Base-by-base conservation (phyloP, 108 stramenopile genomes). In the Parietichytrium sp. region DNA sequence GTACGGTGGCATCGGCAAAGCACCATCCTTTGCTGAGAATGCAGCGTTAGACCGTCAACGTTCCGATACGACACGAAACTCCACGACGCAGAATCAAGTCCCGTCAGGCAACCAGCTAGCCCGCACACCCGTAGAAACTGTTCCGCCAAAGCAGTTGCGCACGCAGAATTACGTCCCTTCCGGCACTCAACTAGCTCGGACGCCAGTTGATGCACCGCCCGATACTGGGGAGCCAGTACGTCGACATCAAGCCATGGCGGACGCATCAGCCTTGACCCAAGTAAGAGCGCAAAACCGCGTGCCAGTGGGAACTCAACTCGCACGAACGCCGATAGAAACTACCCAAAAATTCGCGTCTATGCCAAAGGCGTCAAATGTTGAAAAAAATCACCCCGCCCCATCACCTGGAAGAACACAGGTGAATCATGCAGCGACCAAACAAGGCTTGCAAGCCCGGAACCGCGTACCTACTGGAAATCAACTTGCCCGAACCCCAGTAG, bases 111-210 rank as follows among this genome's bases (percentile, higher is more conserved):
- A 45, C 0, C 61, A 72, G 42, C 61, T 72, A 6, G 61, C 61
- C 10, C 6, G 61, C 6, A 72, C 61, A 42, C 52, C 52, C 20
- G 52, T 53, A 15, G 27, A 53, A 15, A n/a, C 54, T 54, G 25
- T 26, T 54, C 12, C 54, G 20, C 25, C 26, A 27, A 26, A 54
- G 26, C 13, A 20, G 1, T 13, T 55, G 13, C 25, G 25, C 20
- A 26, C 20, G 23, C 33, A 25, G 7, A 72, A 72, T 72, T 10
- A 33, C 0, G 45, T 72, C 42, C 3, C 61, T 72, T 33, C 61
- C 10, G 61, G 61, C n/a, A n/a, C n/a, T n/a, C n/a, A n/a, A n/a
- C n/a, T 72, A 23, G 61, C 61, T n/a, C 18, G 61, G 15, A 72
- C 61, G 0, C 61, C 61, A 27, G n/a, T 72, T 20, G 49, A 50